Evolutionary conservation across 768 basidiomycete species (phyloP), one percentile per base, ranked within the genome.

Genomic region (Mycena leptocephala): DNA sequence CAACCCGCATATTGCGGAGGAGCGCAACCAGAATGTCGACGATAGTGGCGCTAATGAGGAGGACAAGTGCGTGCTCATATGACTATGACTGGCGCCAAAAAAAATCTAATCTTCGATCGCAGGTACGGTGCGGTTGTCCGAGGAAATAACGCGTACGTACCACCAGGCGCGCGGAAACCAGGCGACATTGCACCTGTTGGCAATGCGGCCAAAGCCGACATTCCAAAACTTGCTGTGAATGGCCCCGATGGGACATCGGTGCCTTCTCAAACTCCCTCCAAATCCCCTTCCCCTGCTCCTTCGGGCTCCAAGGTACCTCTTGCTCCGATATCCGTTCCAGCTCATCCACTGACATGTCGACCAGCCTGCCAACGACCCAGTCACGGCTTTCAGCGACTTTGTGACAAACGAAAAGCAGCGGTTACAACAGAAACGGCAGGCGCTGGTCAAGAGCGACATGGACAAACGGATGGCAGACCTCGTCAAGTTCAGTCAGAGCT

Each of bases 41-140:
- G 94, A 95, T 77, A 93, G 90, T 73, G 94, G 93, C 48, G 84
- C 88, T 72, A 97, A 97, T 82, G 98, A 99, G 87, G 98, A 99
- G 85, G 98, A 99, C 87, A 97, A 96, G 98, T 99, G 77, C 81
- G 92, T 82, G 63, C 55, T 75, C 63, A 67, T 64, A 74, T n/a
- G 22, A 37, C 39, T 80, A 62, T 72, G 58, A 55, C 37, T 46
- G 32, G 48, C 24, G 37, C 72, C 53, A 13, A 32, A 43, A 65
- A 43, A 41, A 70, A 75, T 74, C 75, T 84, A 66, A 83, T 83
- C 74, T 83, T 55, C 70, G 62, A 68, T 72, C 72, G 51, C 82
- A 98, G 97, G 85, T 99, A 96, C 82, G 95, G 95, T 71, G 97
- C 97, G 32, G 98, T 99, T 35, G 93, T 95, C 63, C 95, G 98